Conservation (phyloP, 257 asterid species). For the Solanum ahanhuiri region DNA sequence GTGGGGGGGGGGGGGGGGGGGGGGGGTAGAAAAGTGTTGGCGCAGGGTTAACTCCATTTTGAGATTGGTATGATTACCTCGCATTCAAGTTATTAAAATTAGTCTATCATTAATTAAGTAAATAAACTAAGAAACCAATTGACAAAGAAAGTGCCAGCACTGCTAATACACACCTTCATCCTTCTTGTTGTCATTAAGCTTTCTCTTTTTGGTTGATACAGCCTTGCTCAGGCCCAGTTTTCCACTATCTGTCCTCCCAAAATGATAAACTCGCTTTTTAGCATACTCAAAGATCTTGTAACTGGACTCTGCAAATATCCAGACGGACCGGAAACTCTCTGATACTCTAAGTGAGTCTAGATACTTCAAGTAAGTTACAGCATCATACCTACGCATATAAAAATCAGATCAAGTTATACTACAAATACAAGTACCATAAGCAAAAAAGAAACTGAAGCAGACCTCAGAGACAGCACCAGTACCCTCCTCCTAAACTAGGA, state of each 20-base stretch:
- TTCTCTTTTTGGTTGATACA: conserved; percentile 52
- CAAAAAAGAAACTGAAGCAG: neutral
- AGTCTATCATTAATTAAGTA: neutral
- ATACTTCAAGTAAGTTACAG: conserved; percentile 88
- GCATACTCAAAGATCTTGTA: conserved; percentile 92
- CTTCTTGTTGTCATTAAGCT: conserved; percentile 39
- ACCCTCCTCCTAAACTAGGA: neutral
- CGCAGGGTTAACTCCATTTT: neutral
- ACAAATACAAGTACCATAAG: neutral
- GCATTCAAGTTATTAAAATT: neutral
- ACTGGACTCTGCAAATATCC: conserved; percentile 98
- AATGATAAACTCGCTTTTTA: conserved; percentile 85
- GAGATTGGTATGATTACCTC: neutral
- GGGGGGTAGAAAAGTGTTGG: neutral
- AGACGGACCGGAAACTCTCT: conserved; percentile 94
- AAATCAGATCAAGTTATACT: neutral
- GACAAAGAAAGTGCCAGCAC: conserved; percentile 6
- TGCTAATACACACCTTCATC: conserved; percentile 46
- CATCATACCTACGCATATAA: conserved; percentile 71
- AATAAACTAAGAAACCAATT: neutral
- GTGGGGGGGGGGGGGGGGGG: too few relatives aligned
- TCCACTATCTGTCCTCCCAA: conserved; percentile 61
- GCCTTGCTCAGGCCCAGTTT: conserved; percentile 45
- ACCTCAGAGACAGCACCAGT: neutral
- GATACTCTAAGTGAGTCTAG: conserved; percentile 97